Evolutionary conservation across 768 basidiomycete species (phyloP), one percentile per base, ranked within the genome.

Genomic region (Macrolepiota fuliginosa): DNA sequence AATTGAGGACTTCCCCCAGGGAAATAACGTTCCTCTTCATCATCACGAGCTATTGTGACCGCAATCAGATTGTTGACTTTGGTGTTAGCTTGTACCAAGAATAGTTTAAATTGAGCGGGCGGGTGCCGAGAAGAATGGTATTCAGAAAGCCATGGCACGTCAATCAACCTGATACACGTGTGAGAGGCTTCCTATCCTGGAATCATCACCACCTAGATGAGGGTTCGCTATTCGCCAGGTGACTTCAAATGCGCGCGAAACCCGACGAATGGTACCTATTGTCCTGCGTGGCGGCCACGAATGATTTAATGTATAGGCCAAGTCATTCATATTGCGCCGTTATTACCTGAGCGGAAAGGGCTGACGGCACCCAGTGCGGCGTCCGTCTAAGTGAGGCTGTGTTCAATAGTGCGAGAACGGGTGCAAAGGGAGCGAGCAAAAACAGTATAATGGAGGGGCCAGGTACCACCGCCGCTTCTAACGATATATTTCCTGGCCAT

Each of bases 11-110:
- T 54, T 36, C 7, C 24, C 35, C 4, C 22, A 13, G 13, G 25
- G 57, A 29, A 39, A 39, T 25, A 29, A 49, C 37, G 45, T 62
- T 62, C 19, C 58, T 49, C 25, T 56, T 49, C 25, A 15, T 45
- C 64, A 68, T 64, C 65, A 15, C 27, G 37, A 25, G 53, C 27
- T 35, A 39, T 7, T 39, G 36, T 51, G 49, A 35, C 57, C 47
- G 25, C 57, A 51, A 51, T 58, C 19, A 45, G 54, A 42, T 58
- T 58, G 3, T 25, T 49, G 19, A 35, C 49, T 51, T 32, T 51
- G 57, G 47, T 50, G 47, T 13, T 58, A 50, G 46, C 4, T 61
- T 35, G 50, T 54, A 65, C 63, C 56, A 65, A 64, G 50, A 67
- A 65, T 62, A 19, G 61, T 22, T 55, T 11, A 36, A 24, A 50